A percentile compares a stretch with the other conserved stretches of the same genome.
These are phyloP conservation scores for Yamadazyma sp. DNA, from an alignment of 805 yeast genomes.

Conservation along the genomic window DNA sequence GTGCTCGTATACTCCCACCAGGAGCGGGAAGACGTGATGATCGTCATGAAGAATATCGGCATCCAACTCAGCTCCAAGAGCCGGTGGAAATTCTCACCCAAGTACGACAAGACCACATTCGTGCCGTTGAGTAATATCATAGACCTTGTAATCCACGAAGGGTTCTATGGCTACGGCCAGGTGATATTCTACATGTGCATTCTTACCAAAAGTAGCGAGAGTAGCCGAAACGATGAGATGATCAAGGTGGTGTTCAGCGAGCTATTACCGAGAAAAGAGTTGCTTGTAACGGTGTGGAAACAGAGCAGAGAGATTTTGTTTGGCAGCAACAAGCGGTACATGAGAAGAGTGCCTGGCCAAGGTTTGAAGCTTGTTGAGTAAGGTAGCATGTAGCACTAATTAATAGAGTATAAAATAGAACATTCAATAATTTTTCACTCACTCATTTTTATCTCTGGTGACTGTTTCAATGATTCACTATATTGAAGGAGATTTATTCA, in stretches of 20 bases:
- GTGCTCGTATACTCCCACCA: slow-evolving; percentile 13
- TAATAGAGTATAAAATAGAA: not conserved
- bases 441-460: not conserved
- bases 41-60: slow-evolving; percentile 47
- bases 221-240: slow-evolving; percentile 12
- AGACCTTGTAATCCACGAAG: slow-evolving; percentile 75
- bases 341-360: slow-evolving; percentile 39
- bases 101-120: slow-evolving; percentile 36
- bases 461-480: slow-evolving; percentile 7
- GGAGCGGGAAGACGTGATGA: slow-evolving; percentile 42
- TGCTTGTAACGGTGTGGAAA: slow-evolving; percentile 40
- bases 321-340: slow-evolving; percentile 27
- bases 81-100: slow-evolving; percentile 22
- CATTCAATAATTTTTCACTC: slow-evolving; percentile 1
- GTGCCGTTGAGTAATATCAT: slow-evolving; percentile 56
- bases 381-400: not conserved
- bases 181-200: slow-evolving; percentile 66
- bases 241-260: slow-evolving; percentile 42
- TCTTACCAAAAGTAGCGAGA: slow-evolving; percentile 39
- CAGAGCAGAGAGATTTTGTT: slow-evolving; percentile 38
- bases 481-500: slow-evolving; percentile 55
- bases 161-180: slow-evolving; percentile 62
- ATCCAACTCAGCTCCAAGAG: slow-evolving; percentile 41
- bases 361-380: slow-evolving; percentile 25
- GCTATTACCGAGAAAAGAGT: slow-evolving; percentile 42